A percentile compares a stretch with the other conserved stretches of the same genome.
These are phyloP conservation scores for Scutellaria baicalensis DNA, from an alignment of 257 asterid species.

Conservation along the genomic window DNA sequence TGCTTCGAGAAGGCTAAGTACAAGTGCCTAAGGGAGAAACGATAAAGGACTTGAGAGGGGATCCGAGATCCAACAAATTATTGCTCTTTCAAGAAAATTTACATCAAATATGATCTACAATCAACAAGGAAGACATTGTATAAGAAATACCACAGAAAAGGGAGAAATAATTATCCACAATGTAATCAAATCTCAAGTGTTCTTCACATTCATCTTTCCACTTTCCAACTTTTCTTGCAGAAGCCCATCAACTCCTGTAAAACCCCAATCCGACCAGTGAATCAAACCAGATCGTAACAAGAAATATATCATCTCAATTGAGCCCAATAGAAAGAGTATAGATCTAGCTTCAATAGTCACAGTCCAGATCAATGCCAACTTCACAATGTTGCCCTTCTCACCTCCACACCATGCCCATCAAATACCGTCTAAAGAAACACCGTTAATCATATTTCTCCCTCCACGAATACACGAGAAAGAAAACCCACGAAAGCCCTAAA, in stretches of 20 bases:
- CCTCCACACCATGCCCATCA: not conserved
- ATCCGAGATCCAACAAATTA: constrained; percentile 5
- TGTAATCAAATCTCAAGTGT: constrained; percentile 13
- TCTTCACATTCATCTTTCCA: not conserved
- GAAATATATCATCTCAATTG: not conserved
- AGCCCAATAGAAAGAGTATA: not conserved
- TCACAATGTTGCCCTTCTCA: not conserved
- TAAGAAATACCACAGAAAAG: not conserved
- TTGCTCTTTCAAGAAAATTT: constrained; percentile 20
- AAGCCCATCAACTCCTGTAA: not conserved
- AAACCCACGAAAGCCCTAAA: constrained; percentile 76
- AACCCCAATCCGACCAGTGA: not conserved
- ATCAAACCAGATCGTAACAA: not conserved
- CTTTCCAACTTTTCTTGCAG: not conserved
- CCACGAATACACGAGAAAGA: constrained; percentile 78
- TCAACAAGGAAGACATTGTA: constrained; percentile 5
- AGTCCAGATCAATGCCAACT: constrained; percentile 2
- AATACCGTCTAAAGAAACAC: not conserved
- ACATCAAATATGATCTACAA: constrained; percentile 18
- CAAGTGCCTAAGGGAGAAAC: not conserved
- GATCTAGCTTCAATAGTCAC: not conserved
- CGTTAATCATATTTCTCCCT: constrained; percentile 83
- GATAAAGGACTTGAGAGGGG: not conserved
- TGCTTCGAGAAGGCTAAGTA: not conserved
- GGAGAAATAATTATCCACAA: constrained; percentile 13